phyloP scores from a whole-genome alignment of 495 filamentous ascomycete genomes.

The Aspergillus carlsbadensis region DNA sequence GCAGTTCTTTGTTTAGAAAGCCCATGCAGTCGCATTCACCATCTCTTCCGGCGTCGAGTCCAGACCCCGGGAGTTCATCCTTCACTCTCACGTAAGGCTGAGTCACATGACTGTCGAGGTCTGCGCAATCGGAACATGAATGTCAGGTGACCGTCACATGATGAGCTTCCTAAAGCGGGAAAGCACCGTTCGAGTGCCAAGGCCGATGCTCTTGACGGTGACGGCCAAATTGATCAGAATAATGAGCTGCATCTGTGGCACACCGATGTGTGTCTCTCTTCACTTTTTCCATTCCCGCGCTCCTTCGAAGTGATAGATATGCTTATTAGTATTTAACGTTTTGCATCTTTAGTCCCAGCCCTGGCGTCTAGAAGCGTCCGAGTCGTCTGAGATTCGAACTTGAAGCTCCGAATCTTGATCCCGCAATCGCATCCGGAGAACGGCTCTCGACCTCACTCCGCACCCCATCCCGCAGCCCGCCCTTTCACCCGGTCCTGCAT shows the following conservation, averaged over 20 bases:
- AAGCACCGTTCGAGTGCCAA: not conserved
- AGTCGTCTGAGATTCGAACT: not conserved
- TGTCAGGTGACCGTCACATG: slow-evolving; percentile 17
- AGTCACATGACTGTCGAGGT: slow-evolving; percentile 16
- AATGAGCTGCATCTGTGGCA: not conserved
- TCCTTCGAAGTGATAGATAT: not conserved
- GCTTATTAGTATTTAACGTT: not conserved
- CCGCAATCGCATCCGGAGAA: not conserved
- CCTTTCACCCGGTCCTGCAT: not conserved
- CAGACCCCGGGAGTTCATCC: not conserved
- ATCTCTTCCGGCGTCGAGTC: too few species aligned
- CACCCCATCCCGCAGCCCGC: not conserved
- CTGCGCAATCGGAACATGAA: not conserved
- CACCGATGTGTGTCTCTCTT: not conserved
- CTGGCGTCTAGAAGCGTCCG: too few species aligned
- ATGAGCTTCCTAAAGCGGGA: slow-evolving; percentile 8
- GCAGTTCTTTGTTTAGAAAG: too few species aligned
- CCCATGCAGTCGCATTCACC: too few species aligned
- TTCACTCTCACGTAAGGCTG: slow-evolving; percentile 15
- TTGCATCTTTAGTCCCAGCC: not conserved
- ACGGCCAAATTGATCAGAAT: not conserved
- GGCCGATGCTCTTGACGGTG: not conserved
- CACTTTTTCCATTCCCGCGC: not conserved
- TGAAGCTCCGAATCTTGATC: not conserved
- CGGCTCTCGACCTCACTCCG: slow-evolving; percentile 3